Base-by-base conservation (phyloP, 345 rosid genomes). In the Cardamine occulta region DNA sequence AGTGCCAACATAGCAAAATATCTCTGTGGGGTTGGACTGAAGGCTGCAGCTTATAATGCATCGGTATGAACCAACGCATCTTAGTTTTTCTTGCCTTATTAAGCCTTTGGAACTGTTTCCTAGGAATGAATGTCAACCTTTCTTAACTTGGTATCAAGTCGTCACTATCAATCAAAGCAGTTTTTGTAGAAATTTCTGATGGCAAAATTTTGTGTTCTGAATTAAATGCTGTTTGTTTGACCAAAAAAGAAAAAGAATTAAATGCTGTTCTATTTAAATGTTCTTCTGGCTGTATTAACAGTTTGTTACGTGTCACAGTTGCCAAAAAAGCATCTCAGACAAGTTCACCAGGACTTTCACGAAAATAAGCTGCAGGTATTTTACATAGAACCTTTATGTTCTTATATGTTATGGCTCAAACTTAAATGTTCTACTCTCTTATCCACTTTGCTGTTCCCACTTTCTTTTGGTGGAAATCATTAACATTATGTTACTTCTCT, bases 1-100 rank as follows among this genome's bases (percentile, higher is more conserved):
- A 91, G 89, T 55, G 68, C 88, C 78, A 77, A 74, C 76, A 84
- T 91, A 52, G 88, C 96, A 5, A 84, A 87, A 65, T 85, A 78
- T 79, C 89, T 93, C 44, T 86, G 86, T 79, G 73, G 79, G 45
- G 79, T 34, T 72, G 96, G 93, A 18, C 86, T 91, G 70, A 88
- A 85, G 73, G 97, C 97, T 82, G 96, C 98, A 76, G 96, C 97
- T 80, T 91, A 89, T 71, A 87, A 91, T 85, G 97, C 98, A 53
- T 74, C 79, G 81, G 96, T 91, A 89, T 74, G 74, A 61, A 63
- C 55, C 23, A 26, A 56, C 10, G 8, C 3, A 5, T 54, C 9
- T 7, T 13, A 53, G 5, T 31, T 7, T 53, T 18, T 59, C 13
- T 9, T 68, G 9, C 39, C 62, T 35, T 74, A 7, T 17, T 31